These are phyloP conservation scores for Physcomitrium patens DNA, from an alignment of 225 moss, liverwort and hornwort species.

Conservation along the genomic window DNA sequence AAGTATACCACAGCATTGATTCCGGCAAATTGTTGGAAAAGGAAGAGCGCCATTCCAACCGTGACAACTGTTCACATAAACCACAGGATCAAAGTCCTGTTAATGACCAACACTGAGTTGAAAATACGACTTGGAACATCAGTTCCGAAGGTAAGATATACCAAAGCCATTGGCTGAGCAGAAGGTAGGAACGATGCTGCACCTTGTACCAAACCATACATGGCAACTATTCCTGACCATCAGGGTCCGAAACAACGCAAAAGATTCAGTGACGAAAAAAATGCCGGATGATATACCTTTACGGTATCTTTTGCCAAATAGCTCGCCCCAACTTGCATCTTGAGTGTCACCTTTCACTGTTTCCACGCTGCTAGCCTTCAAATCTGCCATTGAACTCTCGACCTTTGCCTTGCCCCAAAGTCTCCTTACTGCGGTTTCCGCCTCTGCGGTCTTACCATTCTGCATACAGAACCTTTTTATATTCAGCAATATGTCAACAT, in stretches of 20 bases:
- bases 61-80: constrained; percentile 66
- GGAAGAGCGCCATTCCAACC: constrained; percentile 82
- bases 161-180: too few relatives aligned
- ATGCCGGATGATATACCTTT: constrained; percentile 49
- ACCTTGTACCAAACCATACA: too few relatives aligned
- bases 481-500: constrained; percentile 3
- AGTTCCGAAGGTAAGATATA: too few relatives aligned
- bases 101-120: not conserved
- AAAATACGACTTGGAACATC: too few relatives aligned
- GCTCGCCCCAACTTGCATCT: constrained; percentile 80
- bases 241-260: too few relatives aligned
- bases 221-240: too few relatives aligned
- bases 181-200: too few relatives aligned
- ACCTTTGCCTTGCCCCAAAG: constrained; percentile 91
- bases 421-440: constrained; percentile 65
- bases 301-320: constrained; percentile 70
- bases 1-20: constrained; percentile 99
- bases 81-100: constrained; percentile 10
- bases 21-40: constrained; percentile 97
- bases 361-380: constrained; percentile 54
- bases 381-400: constrained; percentile 74
- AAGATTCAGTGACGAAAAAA: too few relatives aligned
- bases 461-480: constrained; percentile 37
- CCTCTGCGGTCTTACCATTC: constrained; percentile 82
- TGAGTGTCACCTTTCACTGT: constrained; percentile 60